Percentiles rank a stretch among this genome's conserved stretches.
These are phyloP conservation scores for Nicotiana attenuata DNA, from an alignment of 257 asterid genomes.

Conservation along the genomic window DNA sequence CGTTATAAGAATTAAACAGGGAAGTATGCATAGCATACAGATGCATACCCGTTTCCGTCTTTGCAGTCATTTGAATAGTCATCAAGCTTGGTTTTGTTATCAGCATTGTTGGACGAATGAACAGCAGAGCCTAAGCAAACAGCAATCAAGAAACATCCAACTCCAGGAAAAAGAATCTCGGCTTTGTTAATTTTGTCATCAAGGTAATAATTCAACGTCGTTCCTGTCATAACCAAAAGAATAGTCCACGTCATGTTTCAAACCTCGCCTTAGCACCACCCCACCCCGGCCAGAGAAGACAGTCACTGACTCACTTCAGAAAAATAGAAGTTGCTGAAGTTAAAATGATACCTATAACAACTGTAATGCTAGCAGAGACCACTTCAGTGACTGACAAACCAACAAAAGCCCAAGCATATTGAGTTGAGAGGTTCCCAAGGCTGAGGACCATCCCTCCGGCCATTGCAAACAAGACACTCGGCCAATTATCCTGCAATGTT, in stretches of 20 bases:
- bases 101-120: slow-evolving; percentile 77
- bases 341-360: slow-evolving; percentile 68
- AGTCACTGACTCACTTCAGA: background rate
- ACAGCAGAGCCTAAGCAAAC: slow-evolving; percentile 81
- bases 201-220: slow-evolving; percentile 80
- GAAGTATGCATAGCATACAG: background rate
- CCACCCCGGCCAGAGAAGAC: background rate
- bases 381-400: slow-evolving; percentile 94
- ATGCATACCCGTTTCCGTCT: slow-evolving; percentile 33
- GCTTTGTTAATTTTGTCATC: slow-evolving; percentile 88
- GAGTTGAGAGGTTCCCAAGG: slow-evolving; percentile 84
- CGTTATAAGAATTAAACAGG: background rate
- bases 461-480: slow-evolving; percentile 83
- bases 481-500: slow-evolving; percentile 67
- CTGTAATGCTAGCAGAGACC: slow-evolving; percentile 77
- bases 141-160: slow-evolving; percentile 85
- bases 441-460: slow-evolving; percentile 85
- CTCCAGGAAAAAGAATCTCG: slow-evolving; percentile 90
- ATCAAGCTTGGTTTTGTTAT: slow-evolving; percentile 63
- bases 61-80: slow-evolving; percentile 25
- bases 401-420: slow-evolving; percentile 93
- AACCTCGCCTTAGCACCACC: background rate
- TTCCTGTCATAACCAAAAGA: slow-evolving; percentile 39
- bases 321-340: background rate
- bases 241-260: slow-evolving; percentile 1